These are phyloP conservation scores for Trichoderma breve DNA, from an alignment of 2,329 filamentous ascomycete genomes.

Conservation along the genomic window DNA sequence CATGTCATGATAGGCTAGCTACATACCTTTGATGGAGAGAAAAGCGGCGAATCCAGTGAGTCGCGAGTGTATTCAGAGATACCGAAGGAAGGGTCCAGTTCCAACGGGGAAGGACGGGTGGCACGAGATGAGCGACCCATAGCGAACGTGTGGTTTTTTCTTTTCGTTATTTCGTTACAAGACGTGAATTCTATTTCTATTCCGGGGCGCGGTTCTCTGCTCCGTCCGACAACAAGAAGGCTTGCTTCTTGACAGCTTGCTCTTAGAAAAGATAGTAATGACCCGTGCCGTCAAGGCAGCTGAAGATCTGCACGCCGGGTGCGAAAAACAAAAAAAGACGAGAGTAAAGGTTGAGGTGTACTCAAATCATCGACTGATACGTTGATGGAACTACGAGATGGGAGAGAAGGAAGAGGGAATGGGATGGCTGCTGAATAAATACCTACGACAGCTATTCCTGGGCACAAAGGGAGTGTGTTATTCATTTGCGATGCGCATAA, in stretches of 20 bases:
- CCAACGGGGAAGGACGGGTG: conserved; percentile 11
- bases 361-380: conserved; percentile 7
- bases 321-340: not conserved
- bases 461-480: not conserved
- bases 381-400: not conserved
- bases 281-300: conserved; percentile 21
- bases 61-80: not conserved
- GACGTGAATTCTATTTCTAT: not conserved
- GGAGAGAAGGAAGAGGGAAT: not conserved
- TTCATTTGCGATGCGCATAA: conserved; percentile 1
- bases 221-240: conserved; percentile 5
- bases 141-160: not conserved
- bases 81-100: conserved; percentile 7
- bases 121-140: conserved; percentile 15
- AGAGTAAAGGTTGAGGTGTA: not conserved
- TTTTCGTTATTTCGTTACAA: not conserved
- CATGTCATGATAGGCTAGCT: not conserved
- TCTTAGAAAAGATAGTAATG: conserved; percentile 9
- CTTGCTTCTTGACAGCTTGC: conserved; percentile 7
- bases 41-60: conserved; percentile 1
- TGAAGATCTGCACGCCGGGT: conserved; percentile 20
- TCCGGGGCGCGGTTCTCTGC: not conserved
- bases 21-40: conserved; percentile 18
- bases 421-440: conserved; percentile 7
- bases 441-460: not conserved